Conservation (phyloP, 306 rosid species). For the Benincasa hispida region DNA sequence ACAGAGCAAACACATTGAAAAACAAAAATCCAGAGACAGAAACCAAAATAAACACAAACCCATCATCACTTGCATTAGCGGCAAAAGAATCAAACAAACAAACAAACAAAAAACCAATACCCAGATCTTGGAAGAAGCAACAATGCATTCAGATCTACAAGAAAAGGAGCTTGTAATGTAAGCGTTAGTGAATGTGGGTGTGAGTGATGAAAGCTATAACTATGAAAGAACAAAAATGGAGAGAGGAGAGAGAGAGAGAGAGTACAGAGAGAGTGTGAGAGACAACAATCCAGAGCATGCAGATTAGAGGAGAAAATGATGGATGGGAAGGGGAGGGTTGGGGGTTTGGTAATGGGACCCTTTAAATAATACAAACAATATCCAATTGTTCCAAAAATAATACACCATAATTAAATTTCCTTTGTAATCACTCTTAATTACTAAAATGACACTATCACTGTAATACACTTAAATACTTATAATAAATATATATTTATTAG, state of each 20-base stretch:
- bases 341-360: background rate
- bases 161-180: background rate
- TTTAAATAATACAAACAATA: constrained; percentile 7
- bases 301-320: constrained; percentile 5
- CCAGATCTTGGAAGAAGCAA: constrained; percentile 16
- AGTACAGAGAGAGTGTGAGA: background rate
- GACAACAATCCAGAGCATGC: constrained; percentile 1
- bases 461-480: background rate
- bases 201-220: background rate
- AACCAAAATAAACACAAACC: background rate
- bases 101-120: constrained; percentile 8
- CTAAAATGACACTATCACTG: background rate
- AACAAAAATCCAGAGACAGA: background rate
- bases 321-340: background rate
- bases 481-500: too few species aligned
- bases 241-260: background rate
- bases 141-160: constrained; percentile 30
- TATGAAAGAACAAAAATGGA: background rate
- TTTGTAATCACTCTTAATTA: background rate
- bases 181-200: background rate
- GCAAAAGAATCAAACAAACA: background rate
- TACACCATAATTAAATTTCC: background rate
- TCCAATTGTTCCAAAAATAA: constrained; percentile 2
- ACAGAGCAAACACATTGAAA: background rate
- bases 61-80: background rate